A percentile compares a stretch with the other conserved stretches of the same genome.
These are phyloP conservation scores for Orbilia blumenaviensis DNA, from an alignment of 2,329 filamentous ascomycete species.

Conservation along the genomic window DNA sequence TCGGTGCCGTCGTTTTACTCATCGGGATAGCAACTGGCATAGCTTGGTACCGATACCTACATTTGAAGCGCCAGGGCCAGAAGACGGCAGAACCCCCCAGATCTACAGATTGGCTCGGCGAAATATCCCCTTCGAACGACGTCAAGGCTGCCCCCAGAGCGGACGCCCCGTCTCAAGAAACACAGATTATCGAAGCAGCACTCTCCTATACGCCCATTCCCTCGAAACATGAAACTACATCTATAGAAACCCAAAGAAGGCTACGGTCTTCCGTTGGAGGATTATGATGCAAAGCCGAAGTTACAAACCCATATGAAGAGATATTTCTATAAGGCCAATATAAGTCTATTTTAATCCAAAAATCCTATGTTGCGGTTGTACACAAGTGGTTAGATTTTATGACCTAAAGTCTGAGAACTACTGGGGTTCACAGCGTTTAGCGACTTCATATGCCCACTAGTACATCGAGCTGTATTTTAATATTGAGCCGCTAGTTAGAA, in stretches of 20 bases:
- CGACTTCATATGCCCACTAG: too few relatives aligned
- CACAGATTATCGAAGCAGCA: not conserved
- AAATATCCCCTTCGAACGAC: not conserved
- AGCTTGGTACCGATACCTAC: slow-evolving; percentile 4
- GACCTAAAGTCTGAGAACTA: too few relatives aligned
- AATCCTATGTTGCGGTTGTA: too few relatives aligned
- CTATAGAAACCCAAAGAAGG: not conserved
- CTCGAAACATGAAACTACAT: not conserved
- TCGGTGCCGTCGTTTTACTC: not conserved
- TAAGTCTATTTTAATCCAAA: too few relatives aligned
- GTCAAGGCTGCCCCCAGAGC: not conserved
- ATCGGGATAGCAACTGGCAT: not conserved
- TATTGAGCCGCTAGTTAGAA: too few relatives aligned
- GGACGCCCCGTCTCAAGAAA: not conserved
- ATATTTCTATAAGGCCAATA: not conserved
- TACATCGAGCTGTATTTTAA: too few relatives aligned
- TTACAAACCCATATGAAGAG: not conserved
- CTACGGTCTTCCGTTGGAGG: not conserved
- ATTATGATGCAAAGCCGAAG: not conserved
- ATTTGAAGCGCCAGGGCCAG: not conserved
- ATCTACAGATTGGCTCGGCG: not conserved
- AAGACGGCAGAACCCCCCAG: not conserved
- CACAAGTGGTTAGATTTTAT: too few relatives aligned
- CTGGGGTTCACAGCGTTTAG: too few relatives aligned
- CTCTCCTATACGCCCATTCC: not conserved